A percentile compares a stretch with the other conserved stretches of the same genome.
phyloP scores from a whole-genome alignment of 225 moss, liverwort and hornwort species.

The Sphagnum contortum region DNA sequence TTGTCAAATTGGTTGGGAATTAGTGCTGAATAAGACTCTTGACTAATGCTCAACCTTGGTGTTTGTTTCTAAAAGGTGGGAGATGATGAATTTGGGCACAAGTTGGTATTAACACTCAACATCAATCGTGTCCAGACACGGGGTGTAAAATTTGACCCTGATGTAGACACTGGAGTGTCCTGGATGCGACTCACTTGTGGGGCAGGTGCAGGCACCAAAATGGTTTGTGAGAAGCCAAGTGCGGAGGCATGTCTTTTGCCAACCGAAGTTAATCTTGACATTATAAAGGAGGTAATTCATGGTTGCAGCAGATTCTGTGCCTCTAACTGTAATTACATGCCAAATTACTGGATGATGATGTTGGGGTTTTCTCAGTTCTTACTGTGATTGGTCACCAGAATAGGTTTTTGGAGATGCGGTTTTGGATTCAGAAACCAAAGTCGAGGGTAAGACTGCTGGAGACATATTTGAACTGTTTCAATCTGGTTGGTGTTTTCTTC shows the following conservation, averaged over 20 bases:
- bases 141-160: slow-evolving; percentile 57
- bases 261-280: slow-evolving; percentile 63
- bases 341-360: no score
- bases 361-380: no score
- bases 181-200: slow-evolving; percentile 55
- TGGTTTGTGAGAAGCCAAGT: slow-evolving; percentile 70
- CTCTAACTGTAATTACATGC: background rate
- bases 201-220: slow-evolving; percentile 47
- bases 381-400: no score
- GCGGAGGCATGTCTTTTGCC: slow-evolving; percentile 45
- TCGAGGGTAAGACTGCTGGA: background rate
- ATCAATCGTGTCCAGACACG: slow-evolving; percentile 83
- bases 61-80: slow-evolving; percentile 38
- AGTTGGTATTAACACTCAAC: slow-evolving; percentile 61
- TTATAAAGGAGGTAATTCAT: slow-evolving; percentile 61
- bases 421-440: no score
- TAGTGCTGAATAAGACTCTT: no score
- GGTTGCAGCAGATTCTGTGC: background rate
- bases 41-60: background rate
- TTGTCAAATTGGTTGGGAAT: background rate
- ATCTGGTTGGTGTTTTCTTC: background rate
- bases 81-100: slow-evolving; percentile 60
- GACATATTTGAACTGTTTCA: background rate
- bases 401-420: no score
- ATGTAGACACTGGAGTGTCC: slow-evolving; percentile 66